Base-by-base conservation (phyloP, 2,329 filamentous ascomycete species). In the Pseudogymnoascus sp. region DNA sequence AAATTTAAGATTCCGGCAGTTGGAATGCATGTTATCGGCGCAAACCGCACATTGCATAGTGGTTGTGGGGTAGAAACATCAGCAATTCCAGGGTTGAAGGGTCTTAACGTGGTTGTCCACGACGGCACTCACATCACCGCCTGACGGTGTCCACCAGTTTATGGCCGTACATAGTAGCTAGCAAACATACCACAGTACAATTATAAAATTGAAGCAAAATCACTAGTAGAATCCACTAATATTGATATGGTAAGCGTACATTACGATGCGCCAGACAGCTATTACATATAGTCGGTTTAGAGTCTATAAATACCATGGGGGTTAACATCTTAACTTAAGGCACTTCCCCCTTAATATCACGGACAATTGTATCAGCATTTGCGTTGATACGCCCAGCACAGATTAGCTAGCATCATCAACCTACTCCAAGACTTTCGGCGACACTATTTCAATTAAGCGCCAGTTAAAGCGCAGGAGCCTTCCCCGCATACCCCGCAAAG, bases 1-100 rank as follows among this genome's bases (percentile, higher is more conserved):
- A 55, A 55, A 55, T 55, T 55, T 55, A 55, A 55, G 49, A 33
- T 55, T 55, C 49, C 28, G 49, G 28, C 28, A 55, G 49, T 55
- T 35, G 11, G 33, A 33, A 14, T 16, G 23, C 9, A 28, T 5
- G 7, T 43, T 23, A 43, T 9, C 9, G n/a, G 45, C n/a, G n/a
- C 45, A 31, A 49, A 16, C 43, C 23, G 6, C 6, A 49, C 14
- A 49, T 9, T n/a, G 3, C 6, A 16, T 25, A n/a, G 12, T n/a
- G 23, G 45, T 16, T 52, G 23, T 52, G 45, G 23, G 45, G 14
- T 52, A 52, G 14, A 52, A 52, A 52, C 14, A 5, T 1, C n/a
- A 11, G 40, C 16, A 43, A 43, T 18, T 18, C 40, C 40, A 12
- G 9, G 18, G 9, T 43, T 43, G 40, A 43, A 16, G 40, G 40